Base-by-base conservation (phyloP, 192 early-diverging fungal genomes). In the Coemansia sp. region DNA sequence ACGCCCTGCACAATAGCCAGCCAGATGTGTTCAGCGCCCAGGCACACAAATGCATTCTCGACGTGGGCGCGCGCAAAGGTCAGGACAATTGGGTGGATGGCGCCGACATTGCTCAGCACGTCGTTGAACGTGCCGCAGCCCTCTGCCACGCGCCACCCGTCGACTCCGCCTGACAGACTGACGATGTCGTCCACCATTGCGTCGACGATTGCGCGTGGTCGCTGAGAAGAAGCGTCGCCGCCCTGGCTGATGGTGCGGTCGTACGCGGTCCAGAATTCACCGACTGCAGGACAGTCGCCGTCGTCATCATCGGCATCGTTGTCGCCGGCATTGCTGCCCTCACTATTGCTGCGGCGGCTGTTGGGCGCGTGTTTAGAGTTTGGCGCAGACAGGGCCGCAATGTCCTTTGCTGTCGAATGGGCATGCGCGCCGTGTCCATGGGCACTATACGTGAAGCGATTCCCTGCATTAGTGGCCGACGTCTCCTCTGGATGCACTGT, bases 11-110 rank as follows among this genome's bases (percentile, higher is more conserved):
- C 52, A 10, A 77, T 56, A 0, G 65, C 64, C 19, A 77, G 68
- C 74, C 74, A 77, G 9, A 77, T 33, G 53, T 77, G 74, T 47
- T 77, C 74, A 25, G 64, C 56, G 9, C 68, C 74, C 74, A 77
- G 47, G 9, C 50, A 41, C 55, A 71, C 74, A 1, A 20, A 13
- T 13, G 61, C 60, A 36, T 50, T 25, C 36, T 67, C 68, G n/a
- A 61, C 56, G 31, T 77, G 68, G 23, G 74, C 74, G 19, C 65
- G 50, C 44, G 55, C 63, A 55, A 77, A 77, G 20, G 74, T 62
- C 55, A 64, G 23, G 11, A 78, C 69, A 14, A 78, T 57, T 10
- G 75, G 75, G 25, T 78, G 75, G 53, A 78, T 41, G 25, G 68
- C 57, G 38, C 29, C 37, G 6, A 54, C 48, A 23, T 42, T 62